phyloP scores from a whole-genome alignment of 176 grass and related monocot genomes.

The Alopecurus myosuroides region DNA sequence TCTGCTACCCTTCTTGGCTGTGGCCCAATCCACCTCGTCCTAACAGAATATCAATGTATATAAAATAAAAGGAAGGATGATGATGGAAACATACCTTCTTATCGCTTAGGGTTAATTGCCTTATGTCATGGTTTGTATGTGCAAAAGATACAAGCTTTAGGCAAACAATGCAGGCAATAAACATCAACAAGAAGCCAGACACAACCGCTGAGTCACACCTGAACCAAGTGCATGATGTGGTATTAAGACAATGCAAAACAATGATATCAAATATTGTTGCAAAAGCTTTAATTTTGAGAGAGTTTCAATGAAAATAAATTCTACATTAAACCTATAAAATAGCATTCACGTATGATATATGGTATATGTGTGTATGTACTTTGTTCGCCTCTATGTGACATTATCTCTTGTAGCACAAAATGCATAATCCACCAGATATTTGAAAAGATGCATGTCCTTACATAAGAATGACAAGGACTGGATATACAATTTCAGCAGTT shows the following conservation, averaged over 20 bases:
- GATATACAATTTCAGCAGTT: conserved; percentile 69
- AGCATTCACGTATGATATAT: neutral
- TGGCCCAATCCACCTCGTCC: neutral
- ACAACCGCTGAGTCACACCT: conserved; percentile 97
- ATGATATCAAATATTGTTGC: neutral
- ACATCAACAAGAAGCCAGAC: conserved; percentile 86
- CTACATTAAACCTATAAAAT: neutral
- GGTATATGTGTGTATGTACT: conserved; percentile 1
- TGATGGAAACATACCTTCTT: conserved; percentile 62
- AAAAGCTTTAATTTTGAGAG: neutral
- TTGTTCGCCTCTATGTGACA: neutral
- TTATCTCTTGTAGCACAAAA: neutral
- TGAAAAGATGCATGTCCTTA: conserved; percentile 38
- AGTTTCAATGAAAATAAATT: neutral
- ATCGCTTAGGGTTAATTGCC: conserved; percentile 41
- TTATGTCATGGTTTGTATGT: conserved; percentile 97
- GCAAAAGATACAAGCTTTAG: conserved; percentile 95
- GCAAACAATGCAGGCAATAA: conserved; percentile 85
- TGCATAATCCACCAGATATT: conserved; percentile 6
- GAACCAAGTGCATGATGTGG: conserved; percentile 19
- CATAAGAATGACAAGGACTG: conserved; percentile 83
- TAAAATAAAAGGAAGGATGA: neutral
- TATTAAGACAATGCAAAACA: conserved; percentile 13
- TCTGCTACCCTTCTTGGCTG: neutral
- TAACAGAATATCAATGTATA: neutral